Percentiles rank a stretch among this genome's conserved stretches.
phyloP scores from a whole-genome alignment of 139 green algal species.

The Trebouxia sp. region DNA sequence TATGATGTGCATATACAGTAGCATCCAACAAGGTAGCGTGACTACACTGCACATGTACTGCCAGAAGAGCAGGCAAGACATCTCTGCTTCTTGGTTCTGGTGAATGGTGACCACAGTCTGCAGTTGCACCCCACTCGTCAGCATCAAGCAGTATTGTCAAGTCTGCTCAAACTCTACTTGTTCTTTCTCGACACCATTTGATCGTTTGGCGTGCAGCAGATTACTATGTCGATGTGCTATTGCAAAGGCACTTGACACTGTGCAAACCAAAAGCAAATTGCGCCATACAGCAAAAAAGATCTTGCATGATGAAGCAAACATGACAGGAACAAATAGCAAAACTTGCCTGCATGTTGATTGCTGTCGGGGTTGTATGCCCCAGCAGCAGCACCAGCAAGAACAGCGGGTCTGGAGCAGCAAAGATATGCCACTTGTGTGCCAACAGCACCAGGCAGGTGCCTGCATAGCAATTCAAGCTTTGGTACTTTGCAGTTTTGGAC shows the following conservation, averaged over 20 bases:
- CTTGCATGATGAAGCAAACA: too few species aligned
- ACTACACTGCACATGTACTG: constrained; percentile 60
- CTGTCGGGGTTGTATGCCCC: constrained; percentile 62
- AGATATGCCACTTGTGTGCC: constrained; percentile 28
- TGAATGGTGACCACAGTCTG: constrained; percentile 54
- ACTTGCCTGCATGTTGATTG: constrained; percentile 66
- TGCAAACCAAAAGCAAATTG: too few species aligned
- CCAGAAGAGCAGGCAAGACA: constrained; percentile 67
- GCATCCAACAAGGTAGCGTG: constrained; percentile 54
- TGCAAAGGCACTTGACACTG: too few species aligned
- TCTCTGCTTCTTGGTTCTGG: constrained; percentile 49
- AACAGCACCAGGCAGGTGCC: constrained; percentile 14
- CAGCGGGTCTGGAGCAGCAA: constrained; percentile 53
- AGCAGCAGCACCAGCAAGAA: constrained; percentile 67
- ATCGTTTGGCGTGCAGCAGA: too few species aligned
- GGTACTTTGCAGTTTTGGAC: too few species aligned
- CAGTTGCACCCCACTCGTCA: background rate
- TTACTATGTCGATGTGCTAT: too few species aligned
- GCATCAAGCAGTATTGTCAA: too few species aligned
- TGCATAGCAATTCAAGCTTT: too few species aligned
- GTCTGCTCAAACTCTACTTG: too few species aligned
- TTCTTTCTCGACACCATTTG: too few species aligned
- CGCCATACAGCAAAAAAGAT: too few species aligned
- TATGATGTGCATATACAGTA: constrained; percentile 49
- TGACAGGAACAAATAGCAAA: too few species aligned